Percentiles rank a stretch among this genome's conserved stretches.
These are phyloP conservation scores for Withania somnifera DNA, from an alignment of 305 asterid genomes.

Conservation along the genomic window DNA sequence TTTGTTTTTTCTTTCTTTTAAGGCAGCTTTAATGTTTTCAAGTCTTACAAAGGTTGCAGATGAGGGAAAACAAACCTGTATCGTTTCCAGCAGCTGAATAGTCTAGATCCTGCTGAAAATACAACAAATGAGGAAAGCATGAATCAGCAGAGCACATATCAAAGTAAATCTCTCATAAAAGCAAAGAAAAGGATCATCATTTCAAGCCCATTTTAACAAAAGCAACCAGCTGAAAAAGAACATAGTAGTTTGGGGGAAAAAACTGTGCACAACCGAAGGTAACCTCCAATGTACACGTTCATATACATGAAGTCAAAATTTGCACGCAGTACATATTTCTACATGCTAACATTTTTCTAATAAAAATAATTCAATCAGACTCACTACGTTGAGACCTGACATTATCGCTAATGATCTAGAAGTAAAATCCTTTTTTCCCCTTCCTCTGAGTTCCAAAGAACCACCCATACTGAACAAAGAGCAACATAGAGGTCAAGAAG, in stretches of 20 bases:
- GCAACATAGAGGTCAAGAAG: background rate
- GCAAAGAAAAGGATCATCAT: background rate
- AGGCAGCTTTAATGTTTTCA: background rate
- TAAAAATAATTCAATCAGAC: background rate
- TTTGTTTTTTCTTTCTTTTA: background rate
- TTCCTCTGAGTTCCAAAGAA: background rate
- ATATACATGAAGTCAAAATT: background rate
- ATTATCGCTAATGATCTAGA: background rate
- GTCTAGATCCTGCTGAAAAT: constrained; percentile 19
- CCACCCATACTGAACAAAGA: background rate
- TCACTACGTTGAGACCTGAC: background rate
- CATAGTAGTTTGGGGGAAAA: background rate
- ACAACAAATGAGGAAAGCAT: background rate
- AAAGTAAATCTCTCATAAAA: background rate
- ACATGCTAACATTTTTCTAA: background rate
- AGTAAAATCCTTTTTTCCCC: background rate
- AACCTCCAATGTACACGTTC: background rate
- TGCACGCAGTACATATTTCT: background rate
- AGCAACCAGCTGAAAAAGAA: background rate
- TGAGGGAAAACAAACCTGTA: constrained; percentile 49
- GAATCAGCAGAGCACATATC: background rate
- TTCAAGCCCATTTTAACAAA: background rate
- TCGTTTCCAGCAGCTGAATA: constrained; percentile 43
- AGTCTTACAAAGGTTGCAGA: background rate
- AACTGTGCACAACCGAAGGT: background rate